phyloP scores from a whole-genome alignment of 164 flowering plant species.

The grape (Vitis vinifera) region DNA sequence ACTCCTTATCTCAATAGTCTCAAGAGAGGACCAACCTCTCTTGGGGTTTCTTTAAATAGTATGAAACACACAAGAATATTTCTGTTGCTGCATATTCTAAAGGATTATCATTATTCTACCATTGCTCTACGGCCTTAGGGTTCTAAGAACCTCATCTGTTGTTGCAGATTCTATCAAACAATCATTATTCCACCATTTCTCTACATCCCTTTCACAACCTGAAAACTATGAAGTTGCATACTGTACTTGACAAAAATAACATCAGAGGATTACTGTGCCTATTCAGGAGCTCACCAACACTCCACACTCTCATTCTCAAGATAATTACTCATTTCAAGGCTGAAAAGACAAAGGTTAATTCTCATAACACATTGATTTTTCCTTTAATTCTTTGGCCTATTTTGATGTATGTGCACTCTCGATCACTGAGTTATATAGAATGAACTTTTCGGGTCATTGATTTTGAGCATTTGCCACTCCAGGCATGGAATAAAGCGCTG shows the following conservation, averaged over 20 bases:
- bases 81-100: not conserved
- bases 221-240: conserved; percentile 34
- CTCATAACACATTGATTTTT: no score
- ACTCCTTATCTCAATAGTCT: no score
- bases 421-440: no score
- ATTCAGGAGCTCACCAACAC: conserved; percentile 30
- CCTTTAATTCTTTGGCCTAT: no score
- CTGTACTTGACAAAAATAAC: conserved; percentile 30
- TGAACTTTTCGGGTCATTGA: not conserved
- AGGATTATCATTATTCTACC: not conserved
- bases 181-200: conserved; percentile 10
- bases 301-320: conserved; percentile 37
- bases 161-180: conserved; percentile 41
- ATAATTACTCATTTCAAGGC: conserved; percentile 19
- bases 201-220: conserved; percentile 30
- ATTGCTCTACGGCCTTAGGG: not conserved
- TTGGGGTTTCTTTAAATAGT: no score
- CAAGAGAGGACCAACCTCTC: no score
- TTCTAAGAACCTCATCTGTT: not conserved
- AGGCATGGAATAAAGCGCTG: conserved; percentile 41
- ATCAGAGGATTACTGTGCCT: conserved; percentile 37
- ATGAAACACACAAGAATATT: no score
- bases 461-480: conserved; percentile 3
- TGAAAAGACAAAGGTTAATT: conserved; percentile 20
- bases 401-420: not conserved